Base-by-base conservation (phyloP, 106 monocot species). In the Chionographis japonica region DNA sequence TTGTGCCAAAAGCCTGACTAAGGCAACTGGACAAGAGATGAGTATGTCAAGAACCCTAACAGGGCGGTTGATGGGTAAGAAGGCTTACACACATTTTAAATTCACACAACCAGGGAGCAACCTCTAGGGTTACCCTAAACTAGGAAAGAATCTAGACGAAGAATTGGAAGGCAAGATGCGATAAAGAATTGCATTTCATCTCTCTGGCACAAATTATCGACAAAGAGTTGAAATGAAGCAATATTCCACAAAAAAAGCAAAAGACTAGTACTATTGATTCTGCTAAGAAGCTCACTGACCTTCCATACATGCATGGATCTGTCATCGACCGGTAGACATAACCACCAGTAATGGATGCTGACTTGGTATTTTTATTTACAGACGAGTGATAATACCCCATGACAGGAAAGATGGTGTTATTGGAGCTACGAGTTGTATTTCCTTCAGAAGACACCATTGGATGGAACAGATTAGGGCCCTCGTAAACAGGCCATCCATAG, bases 281-380 rank as follows among this genome's bases (percentile, higher is more conserved):
- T 46, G 10, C 12, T 27, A 6, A 18, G 7, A 9, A 36, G 18
- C 36, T 9, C 59, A 13, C 52, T 72, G 59, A 93, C 98, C 93
- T 99, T 72, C 97, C 98, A 74, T 54, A 84, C 76, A 99, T 53
- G 80, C 98, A 99, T 37, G 98, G 98, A 63, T 99, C 98, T 35
- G 83, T 71, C 3, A 37, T 70, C 13, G 90, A 85, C 54, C 98
- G 76, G 51, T 90, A 93, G 38, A 93, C 93, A 71, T 85, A 93
- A 15, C 98, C 98, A 15, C 87, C 98, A 2, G 61, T 88, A 39
- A 99, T 75, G 36, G 98, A 74, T 16, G 88, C 98, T 51, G 98
- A 99, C 36, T 80, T 78, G 0, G 74, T 50, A 36, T 73, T 82
- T 10, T 50, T 74, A 50, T 89, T 93, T 49, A 89, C 65, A 37